Base-by-base conservation (phyloP, 1,284 basidiomycete genomes). In the Inonotus obliquus region DNA sequence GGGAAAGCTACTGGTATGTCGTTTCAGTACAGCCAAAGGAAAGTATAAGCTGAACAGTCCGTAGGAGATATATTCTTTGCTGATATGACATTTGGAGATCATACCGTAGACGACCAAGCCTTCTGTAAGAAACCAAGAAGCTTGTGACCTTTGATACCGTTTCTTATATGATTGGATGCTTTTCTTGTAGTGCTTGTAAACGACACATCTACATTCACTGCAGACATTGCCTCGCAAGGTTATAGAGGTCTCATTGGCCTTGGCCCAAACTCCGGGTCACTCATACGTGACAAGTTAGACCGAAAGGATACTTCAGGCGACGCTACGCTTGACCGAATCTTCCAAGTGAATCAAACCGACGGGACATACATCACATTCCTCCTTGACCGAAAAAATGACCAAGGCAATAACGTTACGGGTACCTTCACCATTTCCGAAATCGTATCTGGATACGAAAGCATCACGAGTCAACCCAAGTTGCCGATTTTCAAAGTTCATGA, bases 201-300 rank as follows among this genome's bases (percentile, higher is more conserved):
- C 5, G 77, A 90, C 67, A 81, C 85, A 1, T 82, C 81, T 44
- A 78, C 81, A n/a, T 91, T 91, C 72, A 85, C 86, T 7, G 71
- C 80, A 32, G 73, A 87, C 65, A 84, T 87, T 68, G 71, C 79
- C 54, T 54, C 77, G 3, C 80, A 87, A 70, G 84, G 88, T 0
- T 89, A 84, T 66, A 79, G 84, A 63, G 89, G 89, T 48, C 82
- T 91, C 29, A 75, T 91, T 38, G 89, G 89, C 11, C 79, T 91
- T 13, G 89, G 89, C 29, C 88, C 88, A 19, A 89, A 89, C 73
- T 76, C 82, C 27, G 87, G 85, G 59, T 89, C 86, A 49, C 75
- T 81, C 44, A 83, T 91, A 63, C 78, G 77, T 55, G 77, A 84
- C 66, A 82, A 85, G 62, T 67, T 90, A 54, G 76, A 61, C 35